Conservation (phyloP, 2,329 filamentous ascomycete species). For the Phaeomoniella chlamydospora region DNA sequence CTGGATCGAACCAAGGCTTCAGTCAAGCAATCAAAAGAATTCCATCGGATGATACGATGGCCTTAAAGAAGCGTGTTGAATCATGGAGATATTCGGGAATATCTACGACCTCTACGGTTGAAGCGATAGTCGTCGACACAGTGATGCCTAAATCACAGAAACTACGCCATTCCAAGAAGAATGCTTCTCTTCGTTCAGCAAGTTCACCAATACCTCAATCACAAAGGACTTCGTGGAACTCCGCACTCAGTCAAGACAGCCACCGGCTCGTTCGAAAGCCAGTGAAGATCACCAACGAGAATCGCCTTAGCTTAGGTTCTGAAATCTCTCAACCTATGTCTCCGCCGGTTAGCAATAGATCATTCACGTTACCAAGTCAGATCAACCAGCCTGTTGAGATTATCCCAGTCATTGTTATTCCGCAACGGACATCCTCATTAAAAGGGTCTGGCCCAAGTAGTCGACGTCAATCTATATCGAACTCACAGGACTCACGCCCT, state of each 20-base stretch:
- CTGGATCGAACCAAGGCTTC: too few species aligned
- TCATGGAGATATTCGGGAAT: constrained; percentile 30
- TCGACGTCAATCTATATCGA: constrained; percentile 20
- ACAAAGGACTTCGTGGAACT: constrained; percentile 25
- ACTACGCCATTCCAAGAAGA: constrained; percentile 39
- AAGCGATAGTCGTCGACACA: constrained; percentile 37
- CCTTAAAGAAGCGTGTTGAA: constrained; percentile 12
- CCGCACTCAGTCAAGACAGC: constrained; percentile 23
- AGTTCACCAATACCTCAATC: constrained; percentile 28
- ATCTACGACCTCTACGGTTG: constrained; percentile 39
- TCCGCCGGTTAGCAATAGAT: constrained; percentile 16
- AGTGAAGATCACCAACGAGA: constrained; percentile 31
- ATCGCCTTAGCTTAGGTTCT: constrained; percentile 26
- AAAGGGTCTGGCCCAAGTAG: constrained; percentile 21
- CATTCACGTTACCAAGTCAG: constrained; percentile 14
- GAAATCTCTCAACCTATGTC: constrained; percentile 24
- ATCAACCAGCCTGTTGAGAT: constrained; percentile 17
- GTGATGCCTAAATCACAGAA: constrained; percentile 30
- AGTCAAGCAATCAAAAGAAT: too few species aligned
- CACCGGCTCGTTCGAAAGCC: constrained; percentile 36
- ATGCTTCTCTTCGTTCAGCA: constrained; percentile 33
- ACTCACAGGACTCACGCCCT: not conserved
- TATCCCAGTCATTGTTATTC: constrained; percentile 32
- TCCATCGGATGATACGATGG: too few species aligned
- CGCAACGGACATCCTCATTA: constrained; percentile 29